Evolutionary conservation across 2,329 filamentous ascomycete genomes (phyloP).

Genomic region (Colletotrichum simmondsii): DNA sequence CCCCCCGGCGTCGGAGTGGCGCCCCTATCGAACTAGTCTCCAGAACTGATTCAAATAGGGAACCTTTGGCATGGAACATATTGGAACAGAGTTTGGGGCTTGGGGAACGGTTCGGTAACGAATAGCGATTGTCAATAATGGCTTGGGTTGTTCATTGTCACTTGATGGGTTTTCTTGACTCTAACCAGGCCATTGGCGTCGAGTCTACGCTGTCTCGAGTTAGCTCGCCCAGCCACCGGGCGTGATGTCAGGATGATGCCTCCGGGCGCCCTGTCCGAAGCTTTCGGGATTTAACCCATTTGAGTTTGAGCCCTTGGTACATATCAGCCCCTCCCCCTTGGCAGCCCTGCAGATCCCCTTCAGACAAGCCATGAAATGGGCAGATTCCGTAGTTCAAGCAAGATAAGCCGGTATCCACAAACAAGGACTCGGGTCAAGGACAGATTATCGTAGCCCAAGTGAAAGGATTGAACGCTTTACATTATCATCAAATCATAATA

Average conservation of each 20-base stretch:
- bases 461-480: too few relatives aligned
- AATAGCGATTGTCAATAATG: background rate
- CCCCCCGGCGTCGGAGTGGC: conserved; percentile 22
- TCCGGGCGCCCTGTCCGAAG: background rate
- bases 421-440: background rate
- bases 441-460: background rate
- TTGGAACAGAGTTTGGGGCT: background rate
- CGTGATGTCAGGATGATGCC: conserved; percentile 5
- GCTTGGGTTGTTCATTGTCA: background rate
- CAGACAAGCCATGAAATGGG: background rate
- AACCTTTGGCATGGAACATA: too few relatives aligned
- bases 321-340: background rate
- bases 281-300: background rate
- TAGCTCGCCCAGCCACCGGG: background rate
- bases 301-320: background rate
- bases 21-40: conserved; percentile 19
- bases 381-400: background rate
- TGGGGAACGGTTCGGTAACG: background rate
- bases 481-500: background rate
- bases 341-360: conserved; percentile 1
- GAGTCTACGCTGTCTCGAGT: background rate
- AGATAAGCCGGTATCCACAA: conserved; percentile 1
- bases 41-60: background rate
- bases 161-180: background rate
- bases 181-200: background rate